Base-by-base conservation (phyloP, 371 early-diverging fungal species). In the Umbelopsis sp. region DNA sequence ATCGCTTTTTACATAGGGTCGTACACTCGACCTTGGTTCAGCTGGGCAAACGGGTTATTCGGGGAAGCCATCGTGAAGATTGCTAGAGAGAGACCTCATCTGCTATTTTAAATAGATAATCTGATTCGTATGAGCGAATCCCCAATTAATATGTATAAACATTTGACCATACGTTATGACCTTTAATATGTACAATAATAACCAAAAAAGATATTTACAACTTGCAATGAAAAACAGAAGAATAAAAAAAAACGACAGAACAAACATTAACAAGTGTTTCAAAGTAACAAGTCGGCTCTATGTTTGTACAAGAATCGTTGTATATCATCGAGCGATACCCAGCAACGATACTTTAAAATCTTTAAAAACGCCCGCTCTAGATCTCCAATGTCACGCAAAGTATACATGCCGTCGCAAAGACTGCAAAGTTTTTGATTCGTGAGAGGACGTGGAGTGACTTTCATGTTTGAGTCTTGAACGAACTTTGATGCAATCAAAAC, bases 401-500 rank as follows among this genome's bases (percentile, higher is more conserved):
- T 70, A 35, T 73, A 82, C 9, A 82, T 52, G 3, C 80, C 80
- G 37, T 70, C 68, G 44, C 80, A 80, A 32, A 82, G 73, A 35
- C 78, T 76, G 65, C 73, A 74, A 10, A 82, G 62, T 6, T 76
- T 76, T 41, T 75, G 63, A 44, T 80, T 80, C 6, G 71, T 79
- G 16, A 80, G 18, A 22, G 22, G 22, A 65, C 68, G 69, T 50
- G 70, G 66, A 1, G 63, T 20, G 8, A 68, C 84, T n/a, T 90
- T 86, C 80, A 89, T 91, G 44, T 87, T 78, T 52, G 85, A 80
- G 69, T 92, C 92, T 68, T 84, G 85, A 53, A 91, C 79, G 68
- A 91, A 91, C 74, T 94, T 93, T 45, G 90, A 90, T 6, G 92
- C 93, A 38, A 88, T 69, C 38, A 93, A 80, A 5, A 93, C 70